Conservation (phyloP, 352 stramenopile species). For the Phytopythium chamaehyphon region DNA sequence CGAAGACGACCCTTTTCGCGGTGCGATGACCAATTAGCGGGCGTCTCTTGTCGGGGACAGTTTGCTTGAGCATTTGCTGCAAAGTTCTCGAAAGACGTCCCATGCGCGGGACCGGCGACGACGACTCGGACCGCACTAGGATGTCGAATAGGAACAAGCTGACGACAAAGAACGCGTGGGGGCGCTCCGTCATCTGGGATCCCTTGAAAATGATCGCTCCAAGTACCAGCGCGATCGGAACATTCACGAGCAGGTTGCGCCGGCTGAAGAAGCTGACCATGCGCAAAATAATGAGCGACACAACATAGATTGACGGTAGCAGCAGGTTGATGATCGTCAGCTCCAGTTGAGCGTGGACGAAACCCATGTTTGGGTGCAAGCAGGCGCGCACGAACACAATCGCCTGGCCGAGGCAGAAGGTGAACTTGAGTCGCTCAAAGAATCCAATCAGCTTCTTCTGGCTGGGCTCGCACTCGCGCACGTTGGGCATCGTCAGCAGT, state of each 20-base stretch:
- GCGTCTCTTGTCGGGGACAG: slow-evolving; percentile 30
- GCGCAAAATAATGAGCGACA: slow-evolving; percentile 75
- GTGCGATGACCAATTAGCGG: slow-evolving; percentile 46
- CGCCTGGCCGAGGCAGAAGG: slow-evolving; percentile 70
- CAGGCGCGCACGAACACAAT: slow-evolving; percentile 80
- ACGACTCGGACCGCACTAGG: slow-evolving; percentile 49
- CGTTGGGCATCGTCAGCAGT: slow-evolving; percentile 51
- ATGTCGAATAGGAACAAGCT: slow-evolving; percentile 75
- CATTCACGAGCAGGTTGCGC: slow-evolving; percentile 40
- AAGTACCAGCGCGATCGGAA: slow-evolving; percentile 44
- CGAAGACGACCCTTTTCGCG: slow-evolving; percentile 61
- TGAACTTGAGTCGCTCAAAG: slow-evolving; percentile 81
- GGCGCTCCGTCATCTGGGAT: slow-evolving; percentile 77
- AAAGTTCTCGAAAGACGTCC: slow-evolving; percentile 33
- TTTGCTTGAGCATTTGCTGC: slow-evolving; percentile 65
- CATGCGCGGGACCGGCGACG: slow-evolving; percentile 48
- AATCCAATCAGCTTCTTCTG: slow-evolving; percentile 61
- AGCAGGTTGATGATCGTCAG: slow-evolving; percentile 88
- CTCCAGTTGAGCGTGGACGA: slow-evolving; percentile 84
- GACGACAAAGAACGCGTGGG: slow-evolving; percentile 72
- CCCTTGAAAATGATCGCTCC: slow-evolving; percentile 51
- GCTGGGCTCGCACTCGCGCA: slow-evolving; percentile 50
- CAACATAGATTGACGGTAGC: slow-evolving; percentile 82
- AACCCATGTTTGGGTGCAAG: slow-evolving; percentile 79
- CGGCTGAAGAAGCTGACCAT: slow-evolving; percentile 59